A percentile compares a stretch with the other conserved stretches of the same genome.
Conservation (phyloP, 75 land plant species). For the Sequoia sempervirens region DNA sequence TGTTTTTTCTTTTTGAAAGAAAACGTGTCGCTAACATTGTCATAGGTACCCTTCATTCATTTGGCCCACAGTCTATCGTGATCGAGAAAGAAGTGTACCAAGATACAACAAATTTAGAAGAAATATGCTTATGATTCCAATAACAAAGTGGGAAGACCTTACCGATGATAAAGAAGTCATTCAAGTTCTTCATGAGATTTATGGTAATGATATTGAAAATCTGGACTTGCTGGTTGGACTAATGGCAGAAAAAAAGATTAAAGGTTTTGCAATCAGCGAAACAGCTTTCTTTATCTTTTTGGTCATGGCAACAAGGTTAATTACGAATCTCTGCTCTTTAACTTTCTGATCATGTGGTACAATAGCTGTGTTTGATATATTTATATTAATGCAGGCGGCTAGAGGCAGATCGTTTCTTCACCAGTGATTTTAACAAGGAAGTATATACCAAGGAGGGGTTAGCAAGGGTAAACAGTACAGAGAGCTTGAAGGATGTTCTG, state of each 20-base stretch:
- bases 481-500: constrained; percentile 57
- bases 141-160: constrained; percentile 60
- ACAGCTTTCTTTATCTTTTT: constrained; percentile 44
- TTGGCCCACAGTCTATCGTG: constrained; percentile 43
- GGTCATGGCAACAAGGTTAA: constrained; percentile 33
- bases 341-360: not conserved
- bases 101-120: constrained; percentile 68
- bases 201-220: constrained; percentile 58
- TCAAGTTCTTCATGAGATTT: constrained; percentile 34
- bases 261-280: constrained; percentile 66
- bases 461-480: constrained; percentile 65
- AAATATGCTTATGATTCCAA: constrained; percentile 8
- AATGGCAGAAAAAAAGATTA: constrained; percentile 65
- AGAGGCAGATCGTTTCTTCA: constrained; percentile 63
- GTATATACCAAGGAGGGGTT: too few relatives aligned
- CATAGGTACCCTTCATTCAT: not conserved
- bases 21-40: too few relatives aligned
- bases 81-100: constrained; percentile 46
- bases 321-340: not conserved
- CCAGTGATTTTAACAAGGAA: constrained; percentile 8
- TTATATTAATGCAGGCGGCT: constrained; percentile 30
- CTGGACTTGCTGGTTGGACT: constrained; percentile 55
- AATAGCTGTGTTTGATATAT: not conserved
- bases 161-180: constrained; percentile 47
- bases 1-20: not conserved